Base-by-base conservation (phyloP, 305 asterid genomes). In the Solanum chacoense region DNA sequence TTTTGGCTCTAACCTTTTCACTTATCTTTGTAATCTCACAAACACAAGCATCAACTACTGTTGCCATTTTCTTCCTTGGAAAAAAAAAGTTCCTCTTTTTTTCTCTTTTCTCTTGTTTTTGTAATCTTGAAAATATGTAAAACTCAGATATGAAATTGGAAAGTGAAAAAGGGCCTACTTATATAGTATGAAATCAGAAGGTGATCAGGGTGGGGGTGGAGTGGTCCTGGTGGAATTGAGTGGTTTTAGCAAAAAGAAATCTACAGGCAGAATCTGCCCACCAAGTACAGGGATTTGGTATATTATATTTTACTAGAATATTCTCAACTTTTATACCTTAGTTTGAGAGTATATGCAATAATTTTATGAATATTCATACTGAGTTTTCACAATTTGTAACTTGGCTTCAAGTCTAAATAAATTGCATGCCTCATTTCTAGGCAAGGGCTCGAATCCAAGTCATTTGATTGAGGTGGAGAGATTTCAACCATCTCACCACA, bases 151-250 rank as follows among this genome's bases (percentile, higher is more conserved):
- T 89, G 81, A 22, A 86, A 26, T 32, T 13, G 84, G 8, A 84
- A 37, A 13, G 29, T 16, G 81, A 37, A 8, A 32, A 73, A 37
- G 65, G 88, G 72, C 5, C 20, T 73, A 20, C 32, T 12, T 87
- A 20, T 87, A 31, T 94, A 98, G 98, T 96, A 97, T 28, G 71
- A 81, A 16, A 81, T 18, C 28, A 28, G 18, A 28, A 81, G 71
- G 35, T 42, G 20, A 13, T 4, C 0, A 2, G 37, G 37, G 42
- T 40, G 10, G 83, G 32, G 42, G 18, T n/a, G 28, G n/a, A 26
- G 31, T 76, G 11, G n/a, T 78, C 20, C 84, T 78, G 26, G 9
- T 79, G 67, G 86, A 18, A 11, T 45, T 29, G 69, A 45, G 38
- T 81, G 86, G 71, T 45, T 18, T 45, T 29, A 50, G 63, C 8